These are phyloP conservation scores for Pythium plurisporium DNA, from an alignment of 352 stramenopile species.

Conservation along the genomic window DNA sequence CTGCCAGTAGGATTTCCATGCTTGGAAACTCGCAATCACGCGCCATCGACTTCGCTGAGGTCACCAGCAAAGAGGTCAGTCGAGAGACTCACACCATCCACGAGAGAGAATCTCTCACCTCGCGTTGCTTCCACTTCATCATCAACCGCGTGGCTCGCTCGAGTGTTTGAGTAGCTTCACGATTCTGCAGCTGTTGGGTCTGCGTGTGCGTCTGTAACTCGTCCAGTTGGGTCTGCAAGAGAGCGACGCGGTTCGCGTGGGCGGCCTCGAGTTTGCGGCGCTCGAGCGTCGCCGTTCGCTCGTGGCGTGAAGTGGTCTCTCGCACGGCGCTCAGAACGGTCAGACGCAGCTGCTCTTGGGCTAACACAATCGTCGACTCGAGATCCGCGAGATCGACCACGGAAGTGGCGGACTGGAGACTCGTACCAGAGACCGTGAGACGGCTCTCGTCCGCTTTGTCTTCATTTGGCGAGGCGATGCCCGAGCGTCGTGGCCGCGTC, in stretches of 20 bases:
- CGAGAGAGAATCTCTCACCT: too few species aligned
- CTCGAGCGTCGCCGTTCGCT: conserved; percentile 27
- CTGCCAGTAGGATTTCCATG: neutral
- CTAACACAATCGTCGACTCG: conserved; percentile 26
- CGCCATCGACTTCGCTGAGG: neutral
- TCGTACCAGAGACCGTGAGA: neutral
- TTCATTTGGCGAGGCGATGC: neutral
- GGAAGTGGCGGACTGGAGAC: neutral
- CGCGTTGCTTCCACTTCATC: conserved; percentile 11
- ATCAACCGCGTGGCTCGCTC: conserved; percentile 7
- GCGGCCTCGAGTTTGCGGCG: conserved; percentile 43
- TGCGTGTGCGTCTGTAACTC: conserved; percentile 29
- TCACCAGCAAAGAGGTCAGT: neutral
- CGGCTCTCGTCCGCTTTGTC: too few species aligned
- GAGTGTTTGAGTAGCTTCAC: neutral
- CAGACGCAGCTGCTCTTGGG: conserved; percentile 33
- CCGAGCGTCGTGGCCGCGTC: neutral
- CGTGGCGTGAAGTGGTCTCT: neutral
- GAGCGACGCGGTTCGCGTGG: conserved; percentile 38
- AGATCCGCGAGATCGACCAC: conserved; percentile 27
- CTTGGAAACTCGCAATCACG: conserved; percentile 3
- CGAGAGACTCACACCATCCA: too few species aligned
- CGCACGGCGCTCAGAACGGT: conserved; percentile 27
- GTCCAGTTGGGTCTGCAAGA: conserved; percentile 42
- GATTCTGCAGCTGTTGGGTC: conserved; percentile 14